These are phyloP conservation scores for Drosera capensis DNA, from an alignment of 148 eudicot genomes.

Conservation along the genomic window DNA sequence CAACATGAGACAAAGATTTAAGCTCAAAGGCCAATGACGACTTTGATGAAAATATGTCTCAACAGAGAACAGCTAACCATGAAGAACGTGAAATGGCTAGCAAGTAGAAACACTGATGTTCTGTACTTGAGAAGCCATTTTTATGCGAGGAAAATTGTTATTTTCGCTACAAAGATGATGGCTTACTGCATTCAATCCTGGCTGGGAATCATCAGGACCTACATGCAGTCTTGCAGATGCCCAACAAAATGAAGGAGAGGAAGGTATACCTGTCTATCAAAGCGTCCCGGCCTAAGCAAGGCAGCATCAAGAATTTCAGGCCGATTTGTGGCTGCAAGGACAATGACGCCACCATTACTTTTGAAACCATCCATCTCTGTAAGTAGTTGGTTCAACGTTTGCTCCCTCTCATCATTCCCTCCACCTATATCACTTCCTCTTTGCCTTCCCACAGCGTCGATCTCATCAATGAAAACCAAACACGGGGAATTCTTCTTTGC, in stretches of 20 bases:
- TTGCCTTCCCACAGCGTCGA: conserved; percentile 81
- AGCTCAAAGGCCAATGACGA: too few species aligned
- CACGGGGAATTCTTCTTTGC: conserved; percentile 67
- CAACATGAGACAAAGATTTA: too few species aligned
- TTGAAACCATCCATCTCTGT: conserved; percentile 85
- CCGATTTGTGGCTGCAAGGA: conserved; percentile 74
- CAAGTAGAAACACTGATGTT: too few species aligned
- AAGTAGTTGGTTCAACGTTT: conserved; percentile 66
- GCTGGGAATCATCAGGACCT: too few species aligned
- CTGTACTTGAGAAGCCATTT: too few species aligned
- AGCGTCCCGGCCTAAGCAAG: conserved; percentile 62
- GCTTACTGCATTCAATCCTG: too few species aligned
- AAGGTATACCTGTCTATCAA: conserved; percentile 45
- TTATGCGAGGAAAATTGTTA: too few species aligned
- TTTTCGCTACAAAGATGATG: too few species aligned
- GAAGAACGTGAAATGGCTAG: too few species aligned
- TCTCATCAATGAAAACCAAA: conserved; percentile 73
- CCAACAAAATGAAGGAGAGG: background rate
- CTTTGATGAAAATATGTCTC: too few species aligned
- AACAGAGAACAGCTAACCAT: too few species aligned
- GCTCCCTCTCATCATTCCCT: conserved; percentile 80
- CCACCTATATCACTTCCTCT: conserved; percentile 91
- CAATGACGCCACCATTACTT: conserved; percentile 64
- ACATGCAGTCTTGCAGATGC: background rate
- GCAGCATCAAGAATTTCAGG: conserved; percentile 85